Percentiles rank a stretch among this genome's conserved stretches.
phyloP scores from a whole-genome alignment of 2,329 filamentous ascomycete species.

The Phialophora verrucosa region DNA sequence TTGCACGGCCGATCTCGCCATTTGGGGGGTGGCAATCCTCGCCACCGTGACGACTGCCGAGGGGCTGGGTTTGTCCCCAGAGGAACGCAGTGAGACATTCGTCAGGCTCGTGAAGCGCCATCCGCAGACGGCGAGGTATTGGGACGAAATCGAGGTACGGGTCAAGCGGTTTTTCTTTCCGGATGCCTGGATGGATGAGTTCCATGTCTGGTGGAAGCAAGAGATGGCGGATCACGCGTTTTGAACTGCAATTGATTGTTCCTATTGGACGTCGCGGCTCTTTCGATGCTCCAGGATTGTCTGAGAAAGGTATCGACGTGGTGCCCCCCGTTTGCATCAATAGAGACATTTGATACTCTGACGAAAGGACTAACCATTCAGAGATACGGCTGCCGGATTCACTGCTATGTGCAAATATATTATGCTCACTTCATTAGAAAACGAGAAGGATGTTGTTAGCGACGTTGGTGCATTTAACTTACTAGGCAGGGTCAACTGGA shows the following conservation, averaged over 20 bases:
- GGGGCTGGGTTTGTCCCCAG: neutral
- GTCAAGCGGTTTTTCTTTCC: slow-evolving; percentile 2
- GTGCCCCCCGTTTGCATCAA: neutral
- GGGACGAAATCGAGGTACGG: neutral
- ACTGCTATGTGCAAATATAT: neutral
- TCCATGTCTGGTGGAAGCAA: neutral
- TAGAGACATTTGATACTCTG: too few relatives aligned
- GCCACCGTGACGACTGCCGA: neutral
- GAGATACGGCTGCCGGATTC: neutral
- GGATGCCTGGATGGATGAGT: neutral
- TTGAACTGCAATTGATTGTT: neutral
- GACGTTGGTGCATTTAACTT: too few relatives aligned
- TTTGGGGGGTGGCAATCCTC: slow-evolving; percentile 2
- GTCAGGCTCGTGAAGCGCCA: neutral
- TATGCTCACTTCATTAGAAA: neutral
- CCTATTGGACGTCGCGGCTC: neutral
- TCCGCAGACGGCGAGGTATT: neutral
- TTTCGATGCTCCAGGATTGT: neutral
- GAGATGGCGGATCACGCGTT: neutral
- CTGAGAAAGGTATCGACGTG: neutral
- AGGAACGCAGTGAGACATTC: neutral
- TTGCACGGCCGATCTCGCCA: neutral
- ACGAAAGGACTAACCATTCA: neutral
- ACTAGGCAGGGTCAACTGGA: too few relatives aligned
- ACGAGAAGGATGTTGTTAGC: too few relatives aligned